Percentiles rank a stretch among this genome's conserved stretches.
These are phyloP conservation scores for Pinus tabuliformis DNA, from an alignment of 75 land plant species.

Conservation along the genomic window DNA sequence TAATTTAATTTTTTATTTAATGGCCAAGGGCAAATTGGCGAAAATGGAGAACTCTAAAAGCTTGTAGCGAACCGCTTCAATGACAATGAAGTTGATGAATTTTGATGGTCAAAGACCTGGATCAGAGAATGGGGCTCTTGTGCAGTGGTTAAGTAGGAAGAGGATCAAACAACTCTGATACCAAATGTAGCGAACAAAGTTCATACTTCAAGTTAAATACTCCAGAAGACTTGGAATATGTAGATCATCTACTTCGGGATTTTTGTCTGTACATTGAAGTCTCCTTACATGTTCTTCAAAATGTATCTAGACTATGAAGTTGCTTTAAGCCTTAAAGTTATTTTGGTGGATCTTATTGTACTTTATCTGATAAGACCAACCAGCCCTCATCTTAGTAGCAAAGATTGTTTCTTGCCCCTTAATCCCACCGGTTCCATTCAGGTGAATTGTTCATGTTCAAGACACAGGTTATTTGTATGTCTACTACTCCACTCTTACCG, in stretches of 20 bases:
- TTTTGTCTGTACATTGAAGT: neutral
- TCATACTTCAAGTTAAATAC: too few relatives aligned
- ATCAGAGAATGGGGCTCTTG: too few relatives aligned
- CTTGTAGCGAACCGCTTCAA: too few relatives aligned
- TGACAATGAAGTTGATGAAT: too few relatives aligned
- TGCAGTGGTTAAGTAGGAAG: too few relatives aligned
- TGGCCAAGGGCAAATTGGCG: too few relatives aligned
- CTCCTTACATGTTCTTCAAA: neutral
- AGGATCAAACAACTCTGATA: too few relatives aligned
- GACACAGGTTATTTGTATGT: neutral
- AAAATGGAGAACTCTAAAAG: too few relatives aligned
- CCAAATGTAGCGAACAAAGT: too few relatives aligned
- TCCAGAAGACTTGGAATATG: too few relatives aligned
- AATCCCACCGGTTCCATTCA: neutral
- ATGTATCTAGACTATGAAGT: neutral
- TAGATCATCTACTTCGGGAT: neutral
- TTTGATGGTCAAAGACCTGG: too few relatives aligned
- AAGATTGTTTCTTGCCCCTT: neutral
- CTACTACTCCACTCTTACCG: neutral
- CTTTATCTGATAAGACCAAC: neutral
- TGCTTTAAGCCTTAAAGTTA: neutral
- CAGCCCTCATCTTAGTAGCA: neutral
- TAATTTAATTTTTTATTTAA: too few relatives aligned
- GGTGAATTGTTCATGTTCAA: neutral
- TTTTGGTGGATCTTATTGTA: neutral